phyloP scores from a whole-genome alignment of 768 basidiomycete genomes.

The Kwoniella sp. region DNA sequence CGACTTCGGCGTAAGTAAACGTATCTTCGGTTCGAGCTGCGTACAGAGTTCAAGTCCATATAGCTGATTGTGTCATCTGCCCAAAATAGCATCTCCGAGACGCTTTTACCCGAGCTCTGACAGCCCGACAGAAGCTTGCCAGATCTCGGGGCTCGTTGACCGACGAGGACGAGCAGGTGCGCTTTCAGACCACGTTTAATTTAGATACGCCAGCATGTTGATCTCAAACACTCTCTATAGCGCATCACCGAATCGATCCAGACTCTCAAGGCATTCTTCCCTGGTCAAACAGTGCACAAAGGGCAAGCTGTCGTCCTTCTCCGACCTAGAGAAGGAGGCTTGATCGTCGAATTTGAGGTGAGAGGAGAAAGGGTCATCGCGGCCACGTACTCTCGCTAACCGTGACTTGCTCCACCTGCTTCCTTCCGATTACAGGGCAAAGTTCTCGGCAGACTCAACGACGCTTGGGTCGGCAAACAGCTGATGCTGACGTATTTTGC shows the following conservation, averaged over 20 bases:
- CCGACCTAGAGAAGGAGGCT: constrained; percentile 39
- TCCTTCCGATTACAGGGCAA: constrained; percentile 28
- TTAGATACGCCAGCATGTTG: neutral
- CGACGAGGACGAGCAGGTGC: constrained; percentile 52
- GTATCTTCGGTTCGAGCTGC: too few relatives aligned
- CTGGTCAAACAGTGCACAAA: constrained; percentile 46
- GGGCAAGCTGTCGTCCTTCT: constrained; percentile 54
- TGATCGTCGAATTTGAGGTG: constrained; percentile 54
- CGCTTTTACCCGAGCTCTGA: constrained; percentile 57
- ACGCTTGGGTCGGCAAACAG: constrained; percentile 50
- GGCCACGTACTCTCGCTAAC: neutral
- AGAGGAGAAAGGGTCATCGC: neutral
- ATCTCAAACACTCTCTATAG: constrained; percentile 19
- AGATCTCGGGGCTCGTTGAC: constrained; percentile 37
- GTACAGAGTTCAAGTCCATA: too few relatives aligned
- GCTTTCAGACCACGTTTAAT: neutral
- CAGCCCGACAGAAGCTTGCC: constrained; percentile 56
- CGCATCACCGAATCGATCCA: constrained; percentile 48
- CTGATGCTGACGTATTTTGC: constrained; percentile 57
- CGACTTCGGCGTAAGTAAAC: constrained; percentile 51
- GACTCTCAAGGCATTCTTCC: constrained; percentile 56
- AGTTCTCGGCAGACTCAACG: constrained; percentile 50
- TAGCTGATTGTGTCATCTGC: neutral
- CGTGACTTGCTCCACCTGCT: neutral
- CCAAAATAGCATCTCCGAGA: constrained; percentile 55